These are phyloP conservation scores for Plantago ovata DNA, from an alignment of 257 asterid species.

Conservation along the genomic window DNA sequence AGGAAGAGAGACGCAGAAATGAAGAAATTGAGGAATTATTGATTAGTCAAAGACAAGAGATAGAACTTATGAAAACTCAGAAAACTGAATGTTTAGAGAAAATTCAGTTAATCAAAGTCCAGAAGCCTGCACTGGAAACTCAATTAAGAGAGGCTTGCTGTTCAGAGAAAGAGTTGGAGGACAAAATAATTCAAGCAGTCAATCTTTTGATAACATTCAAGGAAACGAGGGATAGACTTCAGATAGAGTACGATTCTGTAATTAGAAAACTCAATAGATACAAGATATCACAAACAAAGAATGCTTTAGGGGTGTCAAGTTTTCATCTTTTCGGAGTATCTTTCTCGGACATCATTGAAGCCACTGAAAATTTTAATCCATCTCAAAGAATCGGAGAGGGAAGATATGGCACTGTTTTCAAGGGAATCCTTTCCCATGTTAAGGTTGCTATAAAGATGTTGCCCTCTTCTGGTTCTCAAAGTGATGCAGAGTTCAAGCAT, in stretches of 20 bases:
- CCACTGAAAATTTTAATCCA: conserved; percentile 69
- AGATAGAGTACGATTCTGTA: conserved; percentile 58
- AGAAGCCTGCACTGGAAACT: conserved; percentile 54
- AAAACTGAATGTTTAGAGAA: conserved; percentile 35
- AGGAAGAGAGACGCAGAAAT: conserved; percentile 41
- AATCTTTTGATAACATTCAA: conserved; percentile 65
- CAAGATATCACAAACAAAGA: conserved; percentile 39
- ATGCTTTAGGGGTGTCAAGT: conserved; percentile 28
- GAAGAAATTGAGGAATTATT: conserved; percentile 50
- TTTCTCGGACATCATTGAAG: conserved; percentile 69
- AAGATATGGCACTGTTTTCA: conserved; percentile 67
- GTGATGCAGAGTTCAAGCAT: conserved; percentile 65
- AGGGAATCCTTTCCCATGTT: conserved; percentile 55
- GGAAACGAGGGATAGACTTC: conserved; percentile 67
- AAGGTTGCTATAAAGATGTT: conserved; percentile 87
- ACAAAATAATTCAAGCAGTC: conserved; percentile 85
- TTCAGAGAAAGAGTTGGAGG: conserved; percentile 82
- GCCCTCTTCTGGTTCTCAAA: conserved; percentile 65
- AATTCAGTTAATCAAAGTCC: conserved; percentile 45
- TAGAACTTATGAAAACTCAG: conserved; percentile 44
- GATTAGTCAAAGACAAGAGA: conserved; percentile 47
- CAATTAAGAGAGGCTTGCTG: conserved; percentile 42
- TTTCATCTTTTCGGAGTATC: conserved; percentile 50
- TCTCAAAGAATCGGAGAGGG: conserved; percentile 83
- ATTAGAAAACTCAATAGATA: conserved; percentile 41